These are phyloP conservation scores for Hepatocystis sp. DNA, from an alignment of 169 alveolate genomes.

Conservation along the genomic window DNA sequence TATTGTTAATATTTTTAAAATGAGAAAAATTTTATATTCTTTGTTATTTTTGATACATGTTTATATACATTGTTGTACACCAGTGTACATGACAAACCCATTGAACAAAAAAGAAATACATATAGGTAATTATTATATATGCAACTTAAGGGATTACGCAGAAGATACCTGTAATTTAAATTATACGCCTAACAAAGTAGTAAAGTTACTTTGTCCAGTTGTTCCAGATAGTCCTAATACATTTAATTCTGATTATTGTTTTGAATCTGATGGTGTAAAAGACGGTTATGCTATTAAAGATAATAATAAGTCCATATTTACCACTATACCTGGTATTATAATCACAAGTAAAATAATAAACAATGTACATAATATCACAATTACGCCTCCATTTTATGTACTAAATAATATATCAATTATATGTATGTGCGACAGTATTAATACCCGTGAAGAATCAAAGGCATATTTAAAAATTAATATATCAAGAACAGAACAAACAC, in stretches of 20 bases:
- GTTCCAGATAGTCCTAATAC: background rate
- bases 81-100: conserved; percentile 11
- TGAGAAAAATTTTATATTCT: conserved; percentile 34
- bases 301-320: conserved; percentile 12
- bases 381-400: conserved; percentile 12
- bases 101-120: conserved; percentile 17
- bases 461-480: conserved; percentile 43
- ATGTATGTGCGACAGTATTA: conserved; percentile 34
- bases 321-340: conserved; percentile 51
- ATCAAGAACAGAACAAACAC: conserved; percentile 2
- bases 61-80: conserved; percentile 7
- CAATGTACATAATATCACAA: conserved; percentile 24
- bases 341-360: conserved; percentile 1
- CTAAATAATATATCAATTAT: conserved; percentile 39
- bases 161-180: conserved; percentile 16
- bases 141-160: conserved; percentile 52
- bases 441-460: conserved; percentile 21
- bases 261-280: conserved; percentile 33
- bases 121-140: conserved; percentile 52
- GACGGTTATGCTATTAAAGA: conserved; percentile 21
- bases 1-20: too few relatives aligned
- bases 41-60: conserved; percentile 9
- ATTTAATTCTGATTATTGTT: conserved; percentile 23
- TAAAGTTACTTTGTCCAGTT: conserved; percentile 43
- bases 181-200: conserved; percentile 20